Evolutionary conservation across 2,329 filamentous ascomycete species (phyloP), one percentile per base, ranked within the genome.

Genomic region (Claviceps capensis): DNA sequence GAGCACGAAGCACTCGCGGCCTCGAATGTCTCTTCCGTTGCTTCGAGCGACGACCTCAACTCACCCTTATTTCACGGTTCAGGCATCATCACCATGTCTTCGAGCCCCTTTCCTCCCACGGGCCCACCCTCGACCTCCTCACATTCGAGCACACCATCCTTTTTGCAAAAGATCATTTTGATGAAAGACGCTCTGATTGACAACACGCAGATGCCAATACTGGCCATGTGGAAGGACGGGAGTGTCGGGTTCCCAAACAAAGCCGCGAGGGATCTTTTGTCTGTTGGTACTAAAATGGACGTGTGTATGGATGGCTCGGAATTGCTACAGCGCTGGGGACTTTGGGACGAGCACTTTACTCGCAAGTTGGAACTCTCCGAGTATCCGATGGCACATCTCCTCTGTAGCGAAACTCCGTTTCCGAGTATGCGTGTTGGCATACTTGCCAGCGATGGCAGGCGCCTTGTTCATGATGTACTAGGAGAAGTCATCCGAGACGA

Each of bases 151-250:
- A 73, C 78, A 2, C 81, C 83, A 0, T 84, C 84, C 0, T 71
- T 85, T 13, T 73, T 88, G 23, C 81, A 86, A 59, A 91, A 89
- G 62, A 79, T 86, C 51, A 80, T 78, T 7, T 72, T 82, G 49
- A 79, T 91, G 70, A 90, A 89, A 64, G 85, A 90, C 62, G 85
- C 85, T 1, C 73, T 90, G 19, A 69, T 91, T 6, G 85, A 88
- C 61, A 86, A 81, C 41, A 86, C 86, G 26, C 77, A 81, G 55
- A 81, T 87, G 62, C 86, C 86, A 0, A 83, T 88, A 22, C 71
- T 89, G 45, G 83, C 84, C 23, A 86, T 89, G 81, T 90, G 86
- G 86, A 85, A 83, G 61, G 86, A 91, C 57, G 80, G 84, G 50
- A 84, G 79, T 47, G 81, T 88, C 47, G 82, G 79, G 0, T 81